Evolutionary conservation across 179 eudicot species (phyloP).

Genomic region (Dionaea muscipula): DNA sequence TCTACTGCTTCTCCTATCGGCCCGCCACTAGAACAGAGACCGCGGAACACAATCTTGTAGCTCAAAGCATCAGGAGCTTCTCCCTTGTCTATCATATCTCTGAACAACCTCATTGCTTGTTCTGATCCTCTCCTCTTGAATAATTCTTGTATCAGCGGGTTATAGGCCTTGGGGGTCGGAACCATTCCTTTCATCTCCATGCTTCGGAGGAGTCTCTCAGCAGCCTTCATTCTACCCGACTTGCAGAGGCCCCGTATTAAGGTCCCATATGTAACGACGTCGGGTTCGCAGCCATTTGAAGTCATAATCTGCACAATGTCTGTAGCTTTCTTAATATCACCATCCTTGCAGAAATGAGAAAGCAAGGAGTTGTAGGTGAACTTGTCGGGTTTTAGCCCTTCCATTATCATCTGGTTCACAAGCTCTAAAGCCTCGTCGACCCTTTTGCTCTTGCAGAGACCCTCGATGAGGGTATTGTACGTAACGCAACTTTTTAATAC

Average conservation of each 20-base stretch:
- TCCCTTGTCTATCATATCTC: slow-evolving; percentile 72
- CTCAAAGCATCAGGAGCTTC: slow-evolving; percentile 72
- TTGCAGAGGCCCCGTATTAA: slow-evolving; percentile 74
- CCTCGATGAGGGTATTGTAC: slow-evolving; percentile 76
- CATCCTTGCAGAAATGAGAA: slow-evolving; percentile 61
- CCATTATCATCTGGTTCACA: slow-evolving; percentile 93
- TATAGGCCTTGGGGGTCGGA: slow-evolving; percentile 64
- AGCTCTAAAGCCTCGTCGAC: slow-evolving; percentile 71
- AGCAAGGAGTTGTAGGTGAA: slow-evolving; percentile 75
- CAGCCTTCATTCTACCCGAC: slow-evolving; percentile 72
- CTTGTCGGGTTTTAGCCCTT: slow-evolving; percentile 86
- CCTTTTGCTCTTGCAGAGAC: slow-evolving; percentile 54
- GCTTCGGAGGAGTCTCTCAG: slow-evolving; percentile 58
- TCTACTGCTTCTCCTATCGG: slow-evolving; percentile 84
- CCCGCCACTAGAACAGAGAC: slow-evolving; percentile 85
- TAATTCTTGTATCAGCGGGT: slow-evolving; percentile 66
- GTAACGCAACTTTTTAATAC: slow-evolving; percentile 63
- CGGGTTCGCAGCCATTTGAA: slow-evolving; percentile 85
- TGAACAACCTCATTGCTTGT: slow-evolving; percentile 63
- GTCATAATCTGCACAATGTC: slow-evolving; percentile 88
- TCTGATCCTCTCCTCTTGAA: slow-evolving; percentile 41
- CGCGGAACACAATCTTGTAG: slow-evolving; percentile 55
- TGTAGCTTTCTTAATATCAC: slow-evolving; percentile 74
- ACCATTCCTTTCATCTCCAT: slow-evolving; percentile 77
- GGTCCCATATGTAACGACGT: slow-evolving; percentile 79